Percentiles rank a stretch among this genome's conserved stretches.
Conservation (phyloP, 2,329 filamentous ascomycete genomes). For the Stagonosporopsis rhizophila region DNA sequence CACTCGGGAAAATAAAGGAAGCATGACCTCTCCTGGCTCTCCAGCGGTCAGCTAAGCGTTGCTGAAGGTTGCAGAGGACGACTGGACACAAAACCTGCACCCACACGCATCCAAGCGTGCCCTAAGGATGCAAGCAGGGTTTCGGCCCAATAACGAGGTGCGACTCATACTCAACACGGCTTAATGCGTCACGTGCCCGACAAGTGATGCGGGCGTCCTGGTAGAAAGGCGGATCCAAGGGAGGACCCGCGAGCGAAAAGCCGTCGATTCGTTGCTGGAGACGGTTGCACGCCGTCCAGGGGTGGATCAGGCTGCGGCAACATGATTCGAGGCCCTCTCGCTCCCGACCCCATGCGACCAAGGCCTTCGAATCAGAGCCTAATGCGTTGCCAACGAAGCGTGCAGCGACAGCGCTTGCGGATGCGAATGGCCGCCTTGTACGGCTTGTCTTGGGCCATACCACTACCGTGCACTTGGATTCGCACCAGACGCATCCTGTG, state of each 20-base stretch:
- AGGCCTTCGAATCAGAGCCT: conserved; percentile 35
- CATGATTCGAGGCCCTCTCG: conserved; percentile 39
- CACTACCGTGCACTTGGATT: conserved; percentile 41
- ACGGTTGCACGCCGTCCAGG: conserved; percentile 29
- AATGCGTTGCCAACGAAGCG: conserved; percentile 49
- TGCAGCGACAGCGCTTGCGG: conserved; percentile 42
- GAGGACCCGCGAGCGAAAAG: conserved; percentile 40
- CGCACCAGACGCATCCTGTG: conserved; percentile 24
- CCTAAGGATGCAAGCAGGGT: conserved; percentile 23
- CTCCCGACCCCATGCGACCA: conserved; percentile 32
- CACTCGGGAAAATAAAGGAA: conserved; percentile 39
- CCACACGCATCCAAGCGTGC: conserved; percentile 28
- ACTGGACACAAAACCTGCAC: conserved; percentile 43
- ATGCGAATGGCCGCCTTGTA: conserved; percentile 37
- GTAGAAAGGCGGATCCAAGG: conserved; percentile 31
- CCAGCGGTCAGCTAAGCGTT: conserved; percentile 47
- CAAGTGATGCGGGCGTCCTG: conserved; percentile 29
- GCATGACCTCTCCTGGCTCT: conserved; percentile 44
- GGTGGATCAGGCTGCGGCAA: conserved; percentile 25
- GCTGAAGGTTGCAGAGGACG: conserved; percentile 44
- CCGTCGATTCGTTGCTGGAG: conserved; percentile 40
- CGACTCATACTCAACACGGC: conserved; percentile 19
- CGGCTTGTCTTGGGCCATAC: conserved; percentile 20
- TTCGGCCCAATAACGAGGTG: conserved; percentile 25
- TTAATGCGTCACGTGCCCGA: conserved; percentile 38